phyloP scores from a whole-genome alignment of 2,329 filamentous ascomycete species.

The Trichoderma sp. region DNA sequence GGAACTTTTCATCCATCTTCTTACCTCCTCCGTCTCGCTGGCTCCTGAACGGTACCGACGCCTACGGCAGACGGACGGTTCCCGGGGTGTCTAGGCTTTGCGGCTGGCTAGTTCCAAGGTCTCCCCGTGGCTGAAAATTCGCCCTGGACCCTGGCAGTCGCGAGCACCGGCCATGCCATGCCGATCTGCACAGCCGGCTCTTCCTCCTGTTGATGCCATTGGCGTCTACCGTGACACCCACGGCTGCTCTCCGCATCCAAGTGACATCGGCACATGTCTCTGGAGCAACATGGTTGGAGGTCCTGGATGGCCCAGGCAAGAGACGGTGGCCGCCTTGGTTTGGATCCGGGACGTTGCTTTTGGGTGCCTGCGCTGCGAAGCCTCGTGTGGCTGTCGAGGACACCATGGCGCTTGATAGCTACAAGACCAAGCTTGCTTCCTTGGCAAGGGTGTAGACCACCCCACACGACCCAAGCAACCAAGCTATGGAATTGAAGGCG shows the following conservation, averaged over 20 bases:
- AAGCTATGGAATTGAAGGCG: constrained; percentile 12
- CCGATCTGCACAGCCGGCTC: not conserved
- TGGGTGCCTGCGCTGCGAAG: not conserved
- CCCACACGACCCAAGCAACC: constrained; percentile 4
- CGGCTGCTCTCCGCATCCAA: constrained; percentile 1
- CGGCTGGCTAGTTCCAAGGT: not conserved
- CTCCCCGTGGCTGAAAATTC: constrained; percentile 6
- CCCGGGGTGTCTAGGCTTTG: not conserved
- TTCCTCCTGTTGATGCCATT: constrained; percentile 5
- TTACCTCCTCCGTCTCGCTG: too few species aligned
- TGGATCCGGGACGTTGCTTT: not conserved
- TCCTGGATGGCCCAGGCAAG: not conserved
- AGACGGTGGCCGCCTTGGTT: not conserved
- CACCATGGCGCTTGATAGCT: not conserved
- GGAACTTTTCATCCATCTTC: constrained; percentile 24
- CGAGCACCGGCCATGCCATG: not conserved
- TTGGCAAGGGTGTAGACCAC: not conserved
- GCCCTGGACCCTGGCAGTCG: constrained; percentile 17
- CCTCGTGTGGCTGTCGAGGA: not conserved
- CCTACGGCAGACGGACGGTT: not conserved
- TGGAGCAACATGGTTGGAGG: not conserved
- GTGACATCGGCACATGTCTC: not conserved
- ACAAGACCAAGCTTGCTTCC: not conserved
- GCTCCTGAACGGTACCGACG: constrained; percentile 5
- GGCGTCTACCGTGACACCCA: not conserved